Evolutionary conservation across 768 basidiomycete genomes (phyloP).

Genomic region (Lentinus tigrinus): DNA sequence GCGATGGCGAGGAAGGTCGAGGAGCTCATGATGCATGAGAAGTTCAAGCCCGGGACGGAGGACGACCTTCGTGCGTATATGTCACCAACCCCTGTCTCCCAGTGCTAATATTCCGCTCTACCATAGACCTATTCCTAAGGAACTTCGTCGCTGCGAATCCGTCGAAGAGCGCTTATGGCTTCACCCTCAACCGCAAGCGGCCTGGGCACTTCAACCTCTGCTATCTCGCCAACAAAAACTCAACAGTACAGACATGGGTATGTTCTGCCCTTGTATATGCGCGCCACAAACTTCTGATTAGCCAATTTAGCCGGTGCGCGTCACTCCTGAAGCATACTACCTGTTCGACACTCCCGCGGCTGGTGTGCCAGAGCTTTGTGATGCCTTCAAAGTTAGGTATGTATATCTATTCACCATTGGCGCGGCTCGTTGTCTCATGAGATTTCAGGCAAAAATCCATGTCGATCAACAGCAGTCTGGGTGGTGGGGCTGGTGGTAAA

Average conservation of each 20-base stretch:
- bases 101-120: neutral
- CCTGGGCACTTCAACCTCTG: constrained; percentile 93
- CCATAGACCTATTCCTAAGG: constrained; percentile 77
- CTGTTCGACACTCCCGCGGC: constrained; percentile 88
- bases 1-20: constrained; percentile 91
- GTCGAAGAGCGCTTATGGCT: constrained; percentile 93
- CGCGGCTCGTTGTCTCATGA: neutral
- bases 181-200: constrained; percentile 82
- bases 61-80: constrained; percentile 83
- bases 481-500: constrained; percentile 60
- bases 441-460: constrained; percentile 60
- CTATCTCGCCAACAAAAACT: constrained; percentile 90
- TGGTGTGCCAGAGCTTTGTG: constrained; percentile 90
- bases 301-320: constrained; percentile 72
- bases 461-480: constrained; percentile 46
- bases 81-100: neutral
- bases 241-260: constrained; percentile 91
- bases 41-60: constrained; percentile 86
- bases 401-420: constrained; percentile 11
- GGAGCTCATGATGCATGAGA: constrained; percentile 93
- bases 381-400: constrained; percentile 92
- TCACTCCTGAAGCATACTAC: constrained; percentile 85
- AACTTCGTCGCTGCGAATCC: constrained; percentile 93
- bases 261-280: constrained; percentile 22
- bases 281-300: neutral